Evolutionary conservation across 768 basidiomycete species (phyloP).

Genomic region (Russula vinacea): DNA sequence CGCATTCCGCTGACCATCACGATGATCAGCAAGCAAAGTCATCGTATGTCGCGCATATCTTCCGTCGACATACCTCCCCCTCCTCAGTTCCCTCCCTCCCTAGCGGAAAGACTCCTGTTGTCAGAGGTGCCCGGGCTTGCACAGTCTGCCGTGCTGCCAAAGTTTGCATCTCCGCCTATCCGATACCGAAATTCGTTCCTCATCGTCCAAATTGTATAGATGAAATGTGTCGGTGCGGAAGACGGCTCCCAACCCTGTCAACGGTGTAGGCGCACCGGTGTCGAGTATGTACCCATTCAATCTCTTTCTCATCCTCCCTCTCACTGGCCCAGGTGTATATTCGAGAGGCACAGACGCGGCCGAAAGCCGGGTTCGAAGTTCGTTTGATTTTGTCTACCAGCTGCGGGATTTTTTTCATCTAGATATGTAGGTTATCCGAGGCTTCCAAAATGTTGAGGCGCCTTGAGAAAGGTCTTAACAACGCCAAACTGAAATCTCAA

Average conservation of each 20-base stretch:
- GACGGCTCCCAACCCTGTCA: conserved; percentile 79
- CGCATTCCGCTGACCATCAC: conserved; percentile 14
- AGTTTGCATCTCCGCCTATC: conserved; percentile 40
- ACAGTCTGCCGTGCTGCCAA: conserved; percentile 84
- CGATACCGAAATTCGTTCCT: conserved; percentile 23
- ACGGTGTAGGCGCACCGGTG: conserved; percentile 76
- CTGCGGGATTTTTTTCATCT: conserved; percentile 19
- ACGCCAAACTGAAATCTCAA: conserved; percentile 65
- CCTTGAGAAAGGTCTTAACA: conserved; percentile 78
- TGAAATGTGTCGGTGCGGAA: conserved; percentile 90
- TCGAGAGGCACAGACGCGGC: conserved; percentile 86
- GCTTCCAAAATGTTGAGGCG: conserved; percentile 87
- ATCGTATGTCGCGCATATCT: conserved; percentile 10
- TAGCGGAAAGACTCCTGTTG: conserved; percentile 45
- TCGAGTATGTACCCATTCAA: conserved; percentile 41
- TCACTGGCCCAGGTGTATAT: conserved; percentile 56
- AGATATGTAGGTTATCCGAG: conserved; percentile 64
- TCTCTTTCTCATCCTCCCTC: conserved; percentile 29
- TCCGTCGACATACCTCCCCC: background rate
- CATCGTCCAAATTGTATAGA: conserved; percentile 44
- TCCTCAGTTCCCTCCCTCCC: background rate
- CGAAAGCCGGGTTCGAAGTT: conserved; percentile 90
- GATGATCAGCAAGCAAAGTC: conserved; percentile 29
- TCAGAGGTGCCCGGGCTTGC: conserved; percentile 61
- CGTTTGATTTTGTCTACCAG: conserved; percentile 29